phyloP scores from a whole-genome alignment of 202 grass and related monocot species.

The Eragrostis tef region DNA sequence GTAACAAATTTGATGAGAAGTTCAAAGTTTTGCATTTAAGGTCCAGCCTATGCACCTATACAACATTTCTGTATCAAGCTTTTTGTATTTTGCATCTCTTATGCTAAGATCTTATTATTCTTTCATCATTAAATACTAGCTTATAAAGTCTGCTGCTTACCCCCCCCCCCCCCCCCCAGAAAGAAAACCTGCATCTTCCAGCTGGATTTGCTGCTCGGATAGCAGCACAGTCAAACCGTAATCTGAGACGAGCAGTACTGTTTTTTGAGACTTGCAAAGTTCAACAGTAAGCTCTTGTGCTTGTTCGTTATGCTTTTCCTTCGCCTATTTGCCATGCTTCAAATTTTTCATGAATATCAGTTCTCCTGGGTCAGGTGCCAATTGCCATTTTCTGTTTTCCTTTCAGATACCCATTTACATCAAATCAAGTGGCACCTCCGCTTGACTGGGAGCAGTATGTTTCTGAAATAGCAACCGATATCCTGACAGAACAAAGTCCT shows the following conservation, averaged over 20 bases:
- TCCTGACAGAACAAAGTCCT: constrained; percentile 94
- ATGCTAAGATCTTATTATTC: not conserved
- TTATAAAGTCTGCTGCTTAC: not conserved
- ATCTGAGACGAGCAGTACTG: constrained; percentile 92
- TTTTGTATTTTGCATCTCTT: not conserved
- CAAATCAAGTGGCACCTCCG: constrained; percentile 77
- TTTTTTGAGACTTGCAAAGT: constrained; percentile 98
- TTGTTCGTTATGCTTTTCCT: constrained; percentile 18
- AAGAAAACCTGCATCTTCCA: constrained; percentile 86
- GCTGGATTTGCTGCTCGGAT: constrained; percentile 76
- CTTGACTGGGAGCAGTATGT: constrained; percentile 99
- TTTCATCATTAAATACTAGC: not conserved
- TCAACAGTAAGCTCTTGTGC: constrained; percentile 71
- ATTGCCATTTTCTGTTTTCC: constrained; percentile 18
- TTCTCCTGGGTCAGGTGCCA: not conserved
- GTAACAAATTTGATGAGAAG: not conserved
- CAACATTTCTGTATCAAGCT: not conserved
- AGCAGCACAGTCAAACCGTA: constrained; percentile 83
- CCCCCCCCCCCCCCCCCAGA: too few relatives aligned
- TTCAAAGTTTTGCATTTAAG: constrained; percentile 4
- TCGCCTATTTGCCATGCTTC: not conserved
- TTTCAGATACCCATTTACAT: constrained; percentile 84
- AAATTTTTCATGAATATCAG: constrained; percentile 17
- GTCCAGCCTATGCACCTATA: constrained; percentile 12
- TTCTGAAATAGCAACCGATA: constrained; percentile 86